These are phyloP conservation scores for Adiantum capillusveneris DNA, from an alignment of 75 land plant species.

Conservation along the genomic window DNA sequence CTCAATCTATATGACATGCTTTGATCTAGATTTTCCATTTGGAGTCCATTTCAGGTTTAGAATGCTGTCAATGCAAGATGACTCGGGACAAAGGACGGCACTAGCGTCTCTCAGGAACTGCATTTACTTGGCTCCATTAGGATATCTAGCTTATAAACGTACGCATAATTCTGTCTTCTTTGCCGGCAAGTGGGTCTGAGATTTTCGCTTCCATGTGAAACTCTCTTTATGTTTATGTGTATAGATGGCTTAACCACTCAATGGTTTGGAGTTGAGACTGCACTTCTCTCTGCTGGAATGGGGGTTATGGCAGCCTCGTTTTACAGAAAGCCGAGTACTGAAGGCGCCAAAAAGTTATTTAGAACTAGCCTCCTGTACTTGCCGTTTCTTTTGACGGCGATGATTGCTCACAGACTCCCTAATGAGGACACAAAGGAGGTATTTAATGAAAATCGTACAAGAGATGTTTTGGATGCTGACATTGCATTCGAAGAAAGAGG, in stretches of 20 bases:
- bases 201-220: too few relatives aligned
- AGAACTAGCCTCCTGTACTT: slow-evolving; percentile 81
- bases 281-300: slow-evolving; percentile 53
- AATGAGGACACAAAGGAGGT: slow-evolving; percentile 22
- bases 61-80: slow-evolving; percentile 77
- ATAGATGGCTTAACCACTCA: slow-evolving; percentile 73
- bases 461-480: not conserved
- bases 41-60: slow-evolving; percentile 42
- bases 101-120: slow-evolving; percentile 75
- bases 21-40: not conserved
- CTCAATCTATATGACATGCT: not conserved
- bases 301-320: slow-evolving; percentile 60
- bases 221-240: not conserved
- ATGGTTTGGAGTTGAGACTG: slow-evolving; percentile 68
- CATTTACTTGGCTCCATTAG: slow-evolving; percentile 71
- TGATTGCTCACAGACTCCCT: slow-evolving; percentile 65
- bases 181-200: too few relatives aligned
- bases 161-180: not conserved
- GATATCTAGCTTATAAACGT: slow-evolving; percentile 76
- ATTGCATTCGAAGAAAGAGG: too few relatives aligned
- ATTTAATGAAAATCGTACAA: not conserved
- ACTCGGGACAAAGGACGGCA: slow-evolving; percentile 68
- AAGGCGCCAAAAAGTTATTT: slow-evolving; percentile 73
- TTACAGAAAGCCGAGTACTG: slow-evolving; percentile 36
- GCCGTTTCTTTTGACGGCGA: slow-evolving; percentile 72